Base-by-base conservation (phyloP, 768 basidiomycete genomes). In the Trametes punicea region DNA sequence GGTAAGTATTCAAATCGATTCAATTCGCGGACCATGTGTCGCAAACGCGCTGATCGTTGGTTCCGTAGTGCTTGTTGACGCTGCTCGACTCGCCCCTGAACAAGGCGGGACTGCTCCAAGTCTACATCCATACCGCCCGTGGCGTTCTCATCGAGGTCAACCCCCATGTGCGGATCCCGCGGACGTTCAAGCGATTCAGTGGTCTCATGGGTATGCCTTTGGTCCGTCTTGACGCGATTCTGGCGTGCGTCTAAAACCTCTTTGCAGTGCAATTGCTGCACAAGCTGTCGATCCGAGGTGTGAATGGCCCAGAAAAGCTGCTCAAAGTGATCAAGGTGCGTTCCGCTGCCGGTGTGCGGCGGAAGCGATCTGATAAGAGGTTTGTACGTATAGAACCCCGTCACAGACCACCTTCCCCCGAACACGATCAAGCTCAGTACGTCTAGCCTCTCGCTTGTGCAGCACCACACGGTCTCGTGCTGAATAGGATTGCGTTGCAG, bases 91-190 rank as follows among this genome's bases (percentile, higher is more conserved):
- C 96, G 18, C 97, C 97, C 1, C 75, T 99, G 41, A 99, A 99
- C 81, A 98, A 98, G 74, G 91, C 96, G 7, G 97, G 97, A 9
- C 74, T 92, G 25, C 82, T 98, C 10, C 97, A 98, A 71, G 94
- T 99, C 16, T 99, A 96, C 75, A 95, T 99, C 58, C 95, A 98
- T 75, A 98, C 97, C 15, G 90, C 93, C 16, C 92, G 90, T 65
- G 94, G 94, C 34, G 90, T 94, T 11, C 81, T 99, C 42, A 98
- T 99, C 68, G 96, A 99, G 73, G 93, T 98, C 63, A 98, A 99
- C 71, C 97, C 97, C 2, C 89, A 92, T 73, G 94, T 98, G 10
- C 83, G 97, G 53, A 99, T 99, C 65, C 97, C 97, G 10, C 81
- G 97, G 60, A 99, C 97, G 11, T 98, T 99, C 74, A 99, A 99